Base-by-base conservation (phyloP, 306 rosid species). In the Ochetophila trinervis region DNA sequence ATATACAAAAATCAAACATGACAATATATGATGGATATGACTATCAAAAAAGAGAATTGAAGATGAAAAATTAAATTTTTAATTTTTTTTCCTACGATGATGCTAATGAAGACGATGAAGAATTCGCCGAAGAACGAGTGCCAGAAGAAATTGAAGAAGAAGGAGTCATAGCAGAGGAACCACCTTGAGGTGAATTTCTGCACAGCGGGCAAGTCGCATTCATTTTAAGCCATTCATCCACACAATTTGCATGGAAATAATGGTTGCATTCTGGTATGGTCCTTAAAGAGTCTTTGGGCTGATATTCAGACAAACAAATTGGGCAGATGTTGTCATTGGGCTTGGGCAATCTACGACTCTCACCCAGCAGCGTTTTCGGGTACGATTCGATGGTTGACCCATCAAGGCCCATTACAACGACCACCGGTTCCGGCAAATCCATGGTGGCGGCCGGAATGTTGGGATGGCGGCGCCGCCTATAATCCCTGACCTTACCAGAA, bases 161-260 rank as follows among this genome's bases (percentile, higher is more conserved):
- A 40, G 45, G 14, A 8, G 15, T 10, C 2, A 16, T 42, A 56
- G 18, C 36, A 0, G 16, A 0, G 12, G 71, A 61, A 5, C 79
- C 76, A 2, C 55, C 68, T 2, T 77, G 72, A 0, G 90, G 91
- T 4, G 87, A 78, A 51, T 76, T 88, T 14, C 96, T 66, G 22
- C 97, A 91, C 0, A 91, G 30, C 2, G 97, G 96, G 21, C 96
- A 91, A 0, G 97, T 73, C 21, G 85, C 83, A 20, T 81, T 88
- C 81, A 84, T 64, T 70, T 68, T 84, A 20, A 88, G 91, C 97
- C 96, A 91, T 18, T 79, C 86, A 23, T 91, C 96, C 8, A 88
- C 64, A 57, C 94, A 88, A 6, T 49, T 54, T 16, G 68, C 84
- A 63, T 88, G 96, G 70, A 86, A 91, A 65, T 84, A 83, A 48